These are phyloP conservation scores for Ganoderma resinaceum DNA, from an alignment of 1,284 basidiomycete genomes.

Conservation along the genomic window DNA sequence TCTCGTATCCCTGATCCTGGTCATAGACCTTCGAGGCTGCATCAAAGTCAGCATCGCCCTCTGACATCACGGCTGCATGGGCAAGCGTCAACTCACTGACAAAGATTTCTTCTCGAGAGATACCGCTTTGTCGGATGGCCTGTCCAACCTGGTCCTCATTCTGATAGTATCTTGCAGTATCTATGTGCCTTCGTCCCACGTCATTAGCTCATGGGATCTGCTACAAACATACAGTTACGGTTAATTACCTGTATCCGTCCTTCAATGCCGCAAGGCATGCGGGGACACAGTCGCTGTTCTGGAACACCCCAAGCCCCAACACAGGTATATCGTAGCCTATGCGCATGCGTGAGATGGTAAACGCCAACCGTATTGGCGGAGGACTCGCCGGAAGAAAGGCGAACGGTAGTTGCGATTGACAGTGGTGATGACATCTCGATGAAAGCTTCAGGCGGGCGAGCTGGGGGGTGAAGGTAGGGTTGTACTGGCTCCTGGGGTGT, in stretches of 20 bases:
- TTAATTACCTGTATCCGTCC: constrained; percentile 59
- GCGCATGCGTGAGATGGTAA: too few species aligned
- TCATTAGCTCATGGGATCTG: neutral
- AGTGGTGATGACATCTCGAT: neutral
- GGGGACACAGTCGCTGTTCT: constrained; percentile 63
- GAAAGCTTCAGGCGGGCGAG: neutral
- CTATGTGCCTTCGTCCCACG: constrained; percentile 57
- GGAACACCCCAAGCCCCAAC: constrained; percentile 84
- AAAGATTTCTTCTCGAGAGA: constrained; percentile 64
- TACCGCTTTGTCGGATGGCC: constrained; percentile 59
- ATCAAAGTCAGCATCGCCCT: neutral
- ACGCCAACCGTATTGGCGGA: neutral
- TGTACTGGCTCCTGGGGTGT: neutral
- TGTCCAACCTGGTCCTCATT: constrained; percentile 74
- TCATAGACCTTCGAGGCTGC: constrained; percentile 32
- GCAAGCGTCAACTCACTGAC: constrained; percentile 58
- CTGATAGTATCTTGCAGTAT: constrained; percentile 74
- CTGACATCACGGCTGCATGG: too few species aligned
- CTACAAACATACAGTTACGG: neutral
- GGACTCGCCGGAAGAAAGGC: constrained; percentile 19
- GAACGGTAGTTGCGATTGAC: constrained; percentile 19
- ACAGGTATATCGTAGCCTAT: constrained; percentile 58
- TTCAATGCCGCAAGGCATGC: constrained; percentile 71
- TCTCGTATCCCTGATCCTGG: constrained; percentile 32
- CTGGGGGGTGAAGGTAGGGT: neutral